phyloP scores from a whole-genome alignment of 2,329 filamentous ascomycete species.

The Calonectria pteridis region DNA sequence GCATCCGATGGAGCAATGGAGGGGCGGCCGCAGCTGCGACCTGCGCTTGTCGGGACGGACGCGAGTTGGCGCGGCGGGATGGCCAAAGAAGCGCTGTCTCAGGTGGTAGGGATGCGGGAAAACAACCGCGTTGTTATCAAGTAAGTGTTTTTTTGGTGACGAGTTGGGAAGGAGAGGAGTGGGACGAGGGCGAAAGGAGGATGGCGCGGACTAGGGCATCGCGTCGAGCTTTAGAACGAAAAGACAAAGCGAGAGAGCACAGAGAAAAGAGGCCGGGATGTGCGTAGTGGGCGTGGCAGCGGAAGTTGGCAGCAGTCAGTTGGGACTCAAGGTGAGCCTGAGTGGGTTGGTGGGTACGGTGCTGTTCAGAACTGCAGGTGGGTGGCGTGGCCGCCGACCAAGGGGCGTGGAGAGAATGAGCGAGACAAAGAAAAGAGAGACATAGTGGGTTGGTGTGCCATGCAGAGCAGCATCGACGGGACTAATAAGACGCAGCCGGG shows the following conservation, averaged over 20 bases:
- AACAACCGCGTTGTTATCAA: conserved; percentile 7
- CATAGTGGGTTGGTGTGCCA: conserved; percentile 12
- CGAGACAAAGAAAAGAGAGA: conserved; percentile 1
- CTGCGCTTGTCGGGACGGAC: conserved; percentile 45
- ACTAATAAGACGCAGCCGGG: neutral
- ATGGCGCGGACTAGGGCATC: conserved; percentile 4
- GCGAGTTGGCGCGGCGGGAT: conserved; percentile 38
- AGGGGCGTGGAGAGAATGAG: neutral
- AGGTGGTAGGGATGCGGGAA: conserved; percentile 23
- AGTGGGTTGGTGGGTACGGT: conserved; percentile 15
- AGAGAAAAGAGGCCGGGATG: neutral
- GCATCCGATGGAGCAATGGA: conserved; percentile 27
- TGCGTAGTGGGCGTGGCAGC: neutral
- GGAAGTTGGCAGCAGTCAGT: neutral
- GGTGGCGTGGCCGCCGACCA: conserved; percentile 8
- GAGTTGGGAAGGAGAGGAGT: conserved; percentile 9
- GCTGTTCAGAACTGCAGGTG: conserved; percentile 13
- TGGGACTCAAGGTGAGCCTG: conserved; percentile 7
- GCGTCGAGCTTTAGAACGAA: conserved; percentile 4
- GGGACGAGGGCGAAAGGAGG: neutral
- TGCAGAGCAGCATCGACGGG: conserved; percentile 1
- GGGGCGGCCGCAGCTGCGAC: conserved; percentile 40
- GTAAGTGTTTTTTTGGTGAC: neutral
- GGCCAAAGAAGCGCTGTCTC: conserved; percentile 35
- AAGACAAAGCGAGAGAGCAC: neutral